Conservation (phyloP, 257 asterid species). For the Schizonepeta tenuifolia region DNA sequence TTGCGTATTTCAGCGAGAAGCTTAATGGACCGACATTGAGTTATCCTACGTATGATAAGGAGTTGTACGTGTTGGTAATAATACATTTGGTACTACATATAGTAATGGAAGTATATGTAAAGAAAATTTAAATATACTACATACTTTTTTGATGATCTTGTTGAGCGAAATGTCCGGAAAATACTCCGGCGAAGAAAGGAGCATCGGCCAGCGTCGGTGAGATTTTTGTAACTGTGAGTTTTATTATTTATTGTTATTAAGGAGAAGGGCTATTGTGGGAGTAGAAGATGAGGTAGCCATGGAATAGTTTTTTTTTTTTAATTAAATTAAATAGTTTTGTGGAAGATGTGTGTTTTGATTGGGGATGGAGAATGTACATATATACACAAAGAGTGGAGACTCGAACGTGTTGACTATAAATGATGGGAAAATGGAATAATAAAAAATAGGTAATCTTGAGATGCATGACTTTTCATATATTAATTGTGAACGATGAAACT, state of each 20-base stretch:
- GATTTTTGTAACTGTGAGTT: neutral
- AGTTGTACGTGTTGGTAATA: too few species aligned
- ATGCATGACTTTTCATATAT: neutral
- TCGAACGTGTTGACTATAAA: neutral
- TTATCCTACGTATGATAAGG: too few species aligned
- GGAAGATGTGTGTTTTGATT: neutral
- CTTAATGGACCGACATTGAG: too few species aligned
- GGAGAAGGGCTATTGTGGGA: too few species aligned
- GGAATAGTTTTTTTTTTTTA: neutral
- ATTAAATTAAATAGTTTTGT: neutral
- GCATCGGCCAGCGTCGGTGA: neutral
- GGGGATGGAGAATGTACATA: neutral
- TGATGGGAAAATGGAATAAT: neutral
- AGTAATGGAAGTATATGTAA: neutral
- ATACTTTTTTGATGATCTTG: slow-evolving; percentile 9
- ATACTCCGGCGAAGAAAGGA: neutral
- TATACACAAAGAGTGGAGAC: neutral
- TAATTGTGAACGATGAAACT: neutral
- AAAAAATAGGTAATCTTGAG: neutral
- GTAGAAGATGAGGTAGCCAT: slow-evolving; percentile 39
- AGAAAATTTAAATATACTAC: too few species aligned
- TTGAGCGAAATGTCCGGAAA: neutral
- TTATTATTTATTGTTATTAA: neutral
- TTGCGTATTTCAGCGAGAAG: too few species aligned
- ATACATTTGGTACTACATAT: too few species aligned